Percentiles rank a stretch among this genome's conserved stretches.
Evolutionary conservation across 2,329 filamentous ascomycete species (phyloP).

Genomic region (Aspergillus tanneri): DNA sequence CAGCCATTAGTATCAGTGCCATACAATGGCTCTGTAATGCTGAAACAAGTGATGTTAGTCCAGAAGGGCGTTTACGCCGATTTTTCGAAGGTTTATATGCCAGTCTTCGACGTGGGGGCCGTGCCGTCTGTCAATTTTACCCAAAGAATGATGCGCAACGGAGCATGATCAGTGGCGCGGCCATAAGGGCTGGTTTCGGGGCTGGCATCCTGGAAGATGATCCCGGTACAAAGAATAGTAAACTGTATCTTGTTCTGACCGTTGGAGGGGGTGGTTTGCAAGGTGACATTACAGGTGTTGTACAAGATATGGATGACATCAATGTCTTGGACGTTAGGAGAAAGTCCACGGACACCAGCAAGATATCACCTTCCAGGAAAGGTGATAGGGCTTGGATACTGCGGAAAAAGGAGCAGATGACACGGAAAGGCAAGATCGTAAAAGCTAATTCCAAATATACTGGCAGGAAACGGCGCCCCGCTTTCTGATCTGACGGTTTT

Average conservation of each 20-base stretch:
- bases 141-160: constrained; percentile 92
- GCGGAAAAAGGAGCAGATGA: constrained; percentile 83
- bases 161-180: constrained; percentile 86
- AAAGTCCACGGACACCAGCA: constrained; percentile 45
- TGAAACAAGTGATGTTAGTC: constrained; percentile 79
- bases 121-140: constrained; percentile 96
- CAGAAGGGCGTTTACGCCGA: constrained; percentile 71
- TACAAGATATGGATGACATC: constrained; percentile 83
- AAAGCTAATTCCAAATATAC: constrained; percentile 93
- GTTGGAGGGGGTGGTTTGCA: constrained; percentile 69
- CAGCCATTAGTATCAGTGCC: constrained; percentile 88
- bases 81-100: constrained; percentile 96
- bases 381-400: constrained; percentile 53
- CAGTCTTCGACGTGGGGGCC: constrained; percentile 74
- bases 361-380: constrained; percentile 45
- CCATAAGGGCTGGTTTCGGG: constrained; percentile 90
- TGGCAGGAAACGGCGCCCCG: constrained; percentile 76
- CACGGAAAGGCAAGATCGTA: constrained; percentile 89
- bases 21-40: constrained; percentile 99
- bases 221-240: constrained; percentile 91
- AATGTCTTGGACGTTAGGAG: constrained; percentile 72
- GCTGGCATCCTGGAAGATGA: constrained; percentile 95
- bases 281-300: constrained; percentile 83
- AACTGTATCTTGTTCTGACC: constrained; percentile 92
- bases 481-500: constrained; percentile 56